Base-by-base conservation (phyloP, 805 yeast genomes). In the Zygosaccharomyces pseudorouxii region DNA sequence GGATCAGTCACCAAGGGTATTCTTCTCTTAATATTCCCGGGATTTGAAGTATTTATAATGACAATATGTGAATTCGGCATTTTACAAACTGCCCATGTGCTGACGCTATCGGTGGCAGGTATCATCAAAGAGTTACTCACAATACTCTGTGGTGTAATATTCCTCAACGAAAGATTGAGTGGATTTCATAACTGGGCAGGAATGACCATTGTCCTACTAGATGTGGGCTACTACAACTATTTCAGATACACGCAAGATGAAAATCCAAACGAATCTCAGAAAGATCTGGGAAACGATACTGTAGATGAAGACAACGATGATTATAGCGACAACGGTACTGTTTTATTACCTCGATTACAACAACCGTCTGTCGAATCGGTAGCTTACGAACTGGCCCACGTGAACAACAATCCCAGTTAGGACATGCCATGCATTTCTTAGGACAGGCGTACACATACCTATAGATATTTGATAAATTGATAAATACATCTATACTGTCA, bases 41-140 rank as follows among this genome's bases (percentile, higher is more conserved):
- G 98, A 0, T 52, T 86, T 2, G 69, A 87, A 35, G 98, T 96
- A 1, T 90, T 90, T 61, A 77, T 86, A 63, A 85, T 93, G 92
- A 92, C 97, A 0, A 68, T 89, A 2, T 80, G 87, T 57, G 99
- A 92, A 65, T 90, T 87, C 69, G 82, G 86, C 48, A 79, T 93
- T 6, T 74, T 93, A 45, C 84, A 86, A 47, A 79, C 83, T 38
- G 86, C 97, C 0, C 86, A 88, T 48, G 89, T 93, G 11, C 74
- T 90, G 39, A 90, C 99, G 0, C 69, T 93, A 27, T 83, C 95
- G 5, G 80, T 93, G 38, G 95, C 95, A 0, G 99, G 99, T 1
- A 86, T 93, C 14, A 86, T 92, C 64, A 93, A 93, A 63, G 99
- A 93, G 65, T 73, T 93, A 12, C 71, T 90, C 41, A 93, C 99